phyloP scores from a whole-genome alignment of 306 rosid species.

The Vigna hirtella region DNA sequence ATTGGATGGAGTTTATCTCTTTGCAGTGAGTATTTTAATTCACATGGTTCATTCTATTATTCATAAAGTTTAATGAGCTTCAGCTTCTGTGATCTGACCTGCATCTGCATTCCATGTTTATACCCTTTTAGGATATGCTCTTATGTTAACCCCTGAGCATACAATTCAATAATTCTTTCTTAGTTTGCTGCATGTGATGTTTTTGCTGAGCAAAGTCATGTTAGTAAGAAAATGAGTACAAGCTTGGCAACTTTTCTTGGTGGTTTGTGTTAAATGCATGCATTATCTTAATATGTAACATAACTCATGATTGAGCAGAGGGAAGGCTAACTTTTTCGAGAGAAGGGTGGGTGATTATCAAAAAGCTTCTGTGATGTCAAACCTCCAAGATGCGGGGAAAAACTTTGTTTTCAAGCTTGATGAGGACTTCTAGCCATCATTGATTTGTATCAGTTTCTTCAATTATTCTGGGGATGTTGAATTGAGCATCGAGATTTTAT shows the following conservation, averaged over 20 bases:
- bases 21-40: slow-evolving; percentile 72
- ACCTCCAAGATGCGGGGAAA: slow-evolving; percentile 77
- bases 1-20: slow-evolving; percentile 96
- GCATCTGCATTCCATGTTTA: neutral
- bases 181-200: neutral
- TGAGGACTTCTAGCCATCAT: slow-evolving; percentile 68
- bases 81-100: slow-evolving; percentile 24
- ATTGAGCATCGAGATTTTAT: slow-evolving; percentile 39
- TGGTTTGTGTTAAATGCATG: slow-evolving; percentile 3
- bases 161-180: neutral
- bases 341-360: slow-evolving; percentile 94
- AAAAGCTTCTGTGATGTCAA: slow-evolving; percentile 91
- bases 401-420: slow-evolving; percentile 82
- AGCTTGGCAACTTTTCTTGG: slow-evolving; percentile 6
- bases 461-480: slow-evolving; percentile 38
- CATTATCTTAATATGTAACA: neutral
- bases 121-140: slow-evolving; percentile 11
- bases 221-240: neutral
- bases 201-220: neutral
- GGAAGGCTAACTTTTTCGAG: slow-evolving; percentile 93
- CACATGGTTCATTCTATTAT: slow-evolving; percentile 1
- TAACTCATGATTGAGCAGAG: slow-evolving; percentile 63
- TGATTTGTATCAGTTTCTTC: slow-evolving; percentile 23
- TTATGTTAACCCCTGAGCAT: slow-evolving; percentile 1
- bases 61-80: slow-evolving; percentile 3